These are phyloP conservation scores for Cyberlindnera mississippiensis DNA, from an alignment of 805 yeast species.

Conservation along the genomic window DNA sequence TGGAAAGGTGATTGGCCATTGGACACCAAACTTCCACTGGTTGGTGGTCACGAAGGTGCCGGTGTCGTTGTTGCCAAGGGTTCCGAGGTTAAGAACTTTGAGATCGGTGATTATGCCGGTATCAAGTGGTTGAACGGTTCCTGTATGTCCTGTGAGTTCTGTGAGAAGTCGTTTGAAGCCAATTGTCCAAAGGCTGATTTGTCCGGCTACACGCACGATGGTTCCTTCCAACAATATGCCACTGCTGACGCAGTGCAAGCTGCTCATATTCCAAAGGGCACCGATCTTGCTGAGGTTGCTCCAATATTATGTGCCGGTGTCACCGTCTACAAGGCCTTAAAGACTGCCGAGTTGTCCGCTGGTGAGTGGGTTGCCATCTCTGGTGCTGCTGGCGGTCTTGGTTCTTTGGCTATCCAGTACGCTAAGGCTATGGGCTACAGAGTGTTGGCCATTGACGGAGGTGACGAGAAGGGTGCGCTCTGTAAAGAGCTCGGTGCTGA, in stretches of 20 bases:
- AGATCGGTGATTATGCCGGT: conserved; percentile 65
- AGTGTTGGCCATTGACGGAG: conserved; percentile 72
- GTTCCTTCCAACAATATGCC: conserved; percentile 54
- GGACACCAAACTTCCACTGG: conserved; percentile 53
- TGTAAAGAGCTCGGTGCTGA: conserved; percentile 61
- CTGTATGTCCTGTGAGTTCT: conserved; percentile 60
- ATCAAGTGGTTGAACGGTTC: conserved; percentile 68
- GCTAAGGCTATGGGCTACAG: conserved; percentile 72
- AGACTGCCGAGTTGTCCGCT: conserved; percentile 50
- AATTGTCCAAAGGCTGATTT: conserved; percentile 68
- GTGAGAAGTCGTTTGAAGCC: conserved; percentile 55
- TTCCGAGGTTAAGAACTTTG: conserved; percentile 53
- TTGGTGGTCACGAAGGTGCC: conserved; percentile 75
- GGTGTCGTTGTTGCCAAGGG: conserved; percentile 67
- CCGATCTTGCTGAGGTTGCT: conserved; percentile 52
- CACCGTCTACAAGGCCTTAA: conserved; percentile 62
- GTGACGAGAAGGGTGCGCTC: conserved; percentile 57
- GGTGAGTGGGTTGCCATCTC: conserved; percentile 75
- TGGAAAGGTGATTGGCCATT: conserved; percentile 59
- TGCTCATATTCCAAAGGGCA: conserved; percentile 51
- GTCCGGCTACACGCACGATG: conserved; percentile 63
- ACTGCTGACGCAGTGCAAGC: conserved; percentile 65
- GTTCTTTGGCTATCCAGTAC: conserved; percentile 71
- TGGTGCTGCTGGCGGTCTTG: conserved; percentile 84
- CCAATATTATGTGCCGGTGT: conserved; percentile 51